Evolutionary conservation across 1,284 basidiomycete species (phyloP).

Genomic region (Melampsora larici-populina): DNA sequence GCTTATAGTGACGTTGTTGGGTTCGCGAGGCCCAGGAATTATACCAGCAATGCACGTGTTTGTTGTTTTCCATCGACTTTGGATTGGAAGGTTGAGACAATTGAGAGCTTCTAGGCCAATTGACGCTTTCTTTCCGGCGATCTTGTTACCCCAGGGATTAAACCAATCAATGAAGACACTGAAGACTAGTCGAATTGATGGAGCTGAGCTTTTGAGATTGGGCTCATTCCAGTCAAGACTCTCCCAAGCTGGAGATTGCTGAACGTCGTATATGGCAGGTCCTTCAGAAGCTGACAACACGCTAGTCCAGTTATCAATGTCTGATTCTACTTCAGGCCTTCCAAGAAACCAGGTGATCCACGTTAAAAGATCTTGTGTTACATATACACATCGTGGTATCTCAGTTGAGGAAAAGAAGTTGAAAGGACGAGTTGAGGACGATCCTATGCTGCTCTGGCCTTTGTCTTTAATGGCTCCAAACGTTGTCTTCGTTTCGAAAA

Average conservation of each 20-base stretch:
- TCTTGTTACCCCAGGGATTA: conserved; percentile 24
- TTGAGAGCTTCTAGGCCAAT: conserved; percentile 10
- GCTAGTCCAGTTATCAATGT: background rate
- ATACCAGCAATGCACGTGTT: conserved; percentile 15
- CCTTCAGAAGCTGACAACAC: background rate
- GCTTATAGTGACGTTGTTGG: background rate
- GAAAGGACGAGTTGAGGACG: background rate
- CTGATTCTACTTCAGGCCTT: background rate
- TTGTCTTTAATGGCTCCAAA: background rate
- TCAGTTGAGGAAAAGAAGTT: background rate
- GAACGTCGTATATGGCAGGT: background rate
- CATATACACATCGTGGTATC: background rate
- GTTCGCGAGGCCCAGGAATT: conserved; percentile 2
- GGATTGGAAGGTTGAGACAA: conserved; percentile 15
- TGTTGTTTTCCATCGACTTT: background rate
- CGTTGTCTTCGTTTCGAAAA: background rate
- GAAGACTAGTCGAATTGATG: too few relatives aligned
- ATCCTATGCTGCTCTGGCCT: background rate
- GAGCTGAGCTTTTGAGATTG: too few relatives aligned
- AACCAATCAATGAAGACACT: conserved; percentile 23
- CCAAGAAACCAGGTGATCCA: conserved; percentile 6
- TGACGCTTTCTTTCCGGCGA: background rate
- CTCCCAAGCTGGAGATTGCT: conserved; percentile 12
- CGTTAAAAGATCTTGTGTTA: background rate
- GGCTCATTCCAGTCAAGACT: background rate